Evolutionary conservation across 2,329 filamentous ascomycete genomes (phyloP).

Genomic region (Fusarium euwallaceae): DNA sequence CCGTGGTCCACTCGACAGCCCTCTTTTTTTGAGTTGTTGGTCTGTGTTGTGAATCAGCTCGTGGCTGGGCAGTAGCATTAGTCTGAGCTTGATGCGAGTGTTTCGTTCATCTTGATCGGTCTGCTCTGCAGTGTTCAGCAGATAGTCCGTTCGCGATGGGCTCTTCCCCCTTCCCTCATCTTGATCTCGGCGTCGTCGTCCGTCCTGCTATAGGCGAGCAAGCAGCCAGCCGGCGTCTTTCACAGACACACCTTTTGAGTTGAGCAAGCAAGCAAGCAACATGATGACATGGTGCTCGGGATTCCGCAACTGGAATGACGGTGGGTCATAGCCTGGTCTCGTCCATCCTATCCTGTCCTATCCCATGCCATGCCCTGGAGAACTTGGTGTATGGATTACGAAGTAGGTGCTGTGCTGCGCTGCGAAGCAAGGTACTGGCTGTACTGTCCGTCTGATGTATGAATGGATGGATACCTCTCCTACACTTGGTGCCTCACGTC

Average conservation of each 20-base stretch:
- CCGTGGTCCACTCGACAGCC: conserved; percentile 18
- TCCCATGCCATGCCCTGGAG: conserved; percentile 1
- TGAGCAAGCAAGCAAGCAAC: background rate
- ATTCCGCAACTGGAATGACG: conserved; percentile 48
- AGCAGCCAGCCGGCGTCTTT: conserved; percentile 17
- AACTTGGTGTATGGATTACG: conserved; percentile 12
- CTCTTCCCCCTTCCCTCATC: conserved; percentile 4
- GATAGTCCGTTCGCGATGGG: conserved; percentile 1
- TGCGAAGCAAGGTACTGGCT: background rate
- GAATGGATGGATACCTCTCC: background rate
- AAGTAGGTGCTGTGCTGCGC: background rate
- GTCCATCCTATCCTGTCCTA: conserved; percentile 22
- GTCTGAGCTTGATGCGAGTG: conserved; percentile 8
- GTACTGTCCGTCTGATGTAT: background rate
- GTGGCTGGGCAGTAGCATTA: background rate
- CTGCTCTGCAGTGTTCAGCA: conserved; percentile 16
- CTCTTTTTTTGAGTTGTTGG: conserved; percentile 20
- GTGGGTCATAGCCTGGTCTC: conserved; percentile 39
- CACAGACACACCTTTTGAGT: conserved; percentile 25
- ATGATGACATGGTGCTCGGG: conserved; percentile 44
- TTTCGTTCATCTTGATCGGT: conserved; percentile 27
- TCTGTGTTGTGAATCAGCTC: conserved; percentile 24
- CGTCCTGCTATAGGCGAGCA: conserved; percentile 26
- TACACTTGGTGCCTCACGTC: conserved; percentile 23
- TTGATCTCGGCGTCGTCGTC: conserved; percentile 19